Evolutionary conservation across 1,284 basidiomycete species (phyloP).

Genomic region (Ganoderma resinaceum): DNA sequence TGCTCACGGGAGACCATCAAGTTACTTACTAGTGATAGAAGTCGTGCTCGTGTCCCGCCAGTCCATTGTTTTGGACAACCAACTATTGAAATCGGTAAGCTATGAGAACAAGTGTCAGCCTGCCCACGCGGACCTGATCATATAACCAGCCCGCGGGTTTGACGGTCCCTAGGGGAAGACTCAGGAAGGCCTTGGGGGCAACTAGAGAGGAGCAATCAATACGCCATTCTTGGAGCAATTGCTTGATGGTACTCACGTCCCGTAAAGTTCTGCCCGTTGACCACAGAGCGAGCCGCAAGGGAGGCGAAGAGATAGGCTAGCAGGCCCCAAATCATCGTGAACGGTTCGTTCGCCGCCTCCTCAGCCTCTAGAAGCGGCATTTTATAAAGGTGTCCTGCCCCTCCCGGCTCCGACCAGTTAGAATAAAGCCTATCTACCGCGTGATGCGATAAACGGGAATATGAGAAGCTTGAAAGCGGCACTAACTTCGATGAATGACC

Average conservation of each 20-base stretch:
- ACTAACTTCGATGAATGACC: slow-evolving; percentile 27
- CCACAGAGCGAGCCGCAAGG: slow-evolving; percentile 13
- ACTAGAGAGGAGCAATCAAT: slow-evolving; percentile 40
- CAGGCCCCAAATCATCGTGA: slow-evolving; percentile 25
- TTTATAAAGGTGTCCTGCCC: slow-evolving; percentile 21
- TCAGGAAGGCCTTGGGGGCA: slow-evolving; percentile 57
- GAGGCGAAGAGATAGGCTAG: slow-evolving; percentile 27
- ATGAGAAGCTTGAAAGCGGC: slow-evolving; percentile 7
- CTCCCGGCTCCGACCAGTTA: slow-evolving; percentile 2
- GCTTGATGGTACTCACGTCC: slow-evolving; percentile 21
- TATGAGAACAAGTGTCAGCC: not conserved
- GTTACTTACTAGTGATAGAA: slow-evolving; percentile 58
- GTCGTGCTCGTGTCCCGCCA: slow-evolving; percentile 62
- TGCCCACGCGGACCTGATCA: slow-evolving; percentile 49
- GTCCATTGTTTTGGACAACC: slow-evolving; percentile 58
- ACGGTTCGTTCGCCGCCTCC: slow-evolving; percentile 18
- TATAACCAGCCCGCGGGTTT: slow-evolving; percentile 59
- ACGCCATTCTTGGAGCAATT: not conserved
- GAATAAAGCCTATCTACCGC: slow-evolving; percentile 15
- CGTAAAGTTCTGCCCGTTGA: slow-evolving; percentile 18
- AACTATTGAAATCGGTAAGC: slow-evolving; percentile 40
- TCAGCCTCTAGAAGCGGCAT: slow-evolving; percentile 16
- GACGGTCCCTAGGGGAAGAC: slow-evolving; percentile 55
- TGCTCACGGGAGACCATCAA: no score
- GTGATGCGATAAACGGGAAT: slow-evolving; percentile 28